phyloP scores from a whole-genome alignment of 805 yeast species.

The Pachysolen tannophilus region DNA sequence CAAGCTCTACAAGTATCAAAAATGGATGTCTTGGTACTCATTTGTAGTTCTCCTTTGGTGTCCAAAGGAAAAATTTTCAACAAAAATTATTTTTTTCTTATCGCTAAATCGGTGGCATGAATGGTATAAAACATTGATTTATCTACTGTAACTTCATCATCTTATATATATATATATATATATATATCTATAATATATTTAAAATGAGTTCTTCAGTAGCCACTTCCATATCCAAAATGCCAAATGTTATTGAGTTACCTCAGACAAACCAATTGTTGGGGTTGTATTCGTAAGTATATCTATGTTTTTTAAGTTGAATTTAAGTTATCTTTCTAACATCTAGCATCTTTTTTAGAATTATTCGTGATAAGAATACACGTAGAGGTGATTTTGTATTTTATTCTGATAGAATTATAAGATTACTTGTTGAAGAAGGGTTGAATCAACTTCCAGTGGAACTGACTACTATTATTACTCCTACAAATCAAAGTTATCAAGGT shows the following conservation, averaged over 20 bases:
- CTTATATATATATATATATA: no score
- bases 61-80: no score
- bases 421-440: conserved; percentile 91
- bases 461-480: conserved; percentile 62
- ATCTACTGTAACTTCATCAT: no score
- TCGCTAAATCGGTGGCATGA: no score
- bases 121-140: no score
- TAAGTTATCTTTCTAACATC: neutral
- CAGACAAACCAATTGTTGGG: conserved; percentile 89
- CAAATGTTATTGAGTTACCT: conserved; percentile 63
- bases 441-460: conserved; percentile 87
- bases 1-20: no score
- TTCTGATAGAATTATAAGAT: conserved; percentile 88
- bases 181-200: no score
- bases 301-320: neutral
- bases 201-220: no score
- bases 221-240: conserved; percentile 5
- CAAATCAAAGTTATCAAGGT: conserved; percentile 67
- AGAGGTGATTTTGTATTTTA: conserved; percentile 94
- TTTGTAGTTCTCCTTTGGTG: no score
- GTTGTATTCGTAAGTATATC: conserved; percentile 51
- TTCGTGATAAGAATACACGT: conserved; percentile 71
- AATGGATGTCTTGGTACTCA: no score
- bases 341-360: no score
- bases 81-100: no score